phyloP scores from a whole-genome alignment of 1,284 basidiomycete species.

The Ceratobasidium sp. region DNA sequence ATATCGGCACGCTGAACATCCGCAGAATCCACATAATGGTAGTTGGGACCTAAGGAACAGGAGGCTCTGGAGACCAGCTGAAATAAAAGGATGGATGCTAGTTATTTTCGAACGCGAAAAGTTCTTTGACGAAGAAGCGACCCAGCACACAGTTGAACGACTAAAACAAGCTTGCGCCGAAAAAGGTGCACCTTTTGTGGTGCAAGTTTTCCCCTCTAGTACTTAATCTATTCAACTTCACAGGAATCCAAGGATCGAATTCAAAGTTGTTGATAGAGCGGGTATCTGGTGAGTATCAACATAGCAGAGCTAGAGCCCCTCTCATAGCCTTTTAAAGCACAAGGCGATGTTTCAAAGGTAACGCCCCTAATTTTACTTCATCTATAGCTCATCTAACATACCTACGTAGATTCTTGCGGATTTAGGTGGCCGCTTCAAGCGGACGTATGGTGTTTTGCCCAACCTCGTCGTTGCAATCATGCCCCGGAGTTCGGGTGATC shows the following conservation, averaged over 20 bases:
- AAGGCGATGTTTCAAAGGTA: conserved; percentile 20
- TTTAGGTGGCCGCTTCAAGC: conserved; percentile 59
- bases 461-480: conserved; percentile 73
- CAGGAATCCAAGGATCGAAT: conserved; percentile 40
- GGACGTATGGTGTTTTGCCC: conserved; percentile 59
- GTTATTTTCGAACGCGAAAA: conserved; percentile 69
- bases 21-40: conserved; percentile 32
- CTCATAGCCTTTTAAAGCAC: not conserved
- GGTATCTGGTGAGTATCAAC: conserved; percentile 29
- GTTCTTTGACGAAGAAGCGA: conserved; percentile 61
- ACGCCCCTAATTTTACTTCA: too few relatives aligned
- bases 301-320: not conserved
- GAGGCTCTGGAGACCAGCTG: conserved; percentile 64
- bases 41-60: conserved; percentile 66
- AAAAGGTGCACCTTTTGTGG: conserved; percentile 63
- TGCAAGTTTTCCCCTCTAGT: not conserved
- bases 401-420: conserved; percentile 60
- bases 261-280: conserved; percentile 38
- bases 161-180: conserved; percentile 61
- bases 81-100: conserved; percentile 67
- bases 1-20: not conserved
- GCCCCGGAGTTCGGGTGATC: conserved; percentile 76
- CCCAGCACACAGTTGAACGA: conserved; percentile 60
- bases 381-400: too few relatives aligned
- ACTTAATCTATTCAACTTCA: not conserved